Base-by-base conservation (phyloP, 179 eudicot species). In the Pouteria campechiana region DNA sequence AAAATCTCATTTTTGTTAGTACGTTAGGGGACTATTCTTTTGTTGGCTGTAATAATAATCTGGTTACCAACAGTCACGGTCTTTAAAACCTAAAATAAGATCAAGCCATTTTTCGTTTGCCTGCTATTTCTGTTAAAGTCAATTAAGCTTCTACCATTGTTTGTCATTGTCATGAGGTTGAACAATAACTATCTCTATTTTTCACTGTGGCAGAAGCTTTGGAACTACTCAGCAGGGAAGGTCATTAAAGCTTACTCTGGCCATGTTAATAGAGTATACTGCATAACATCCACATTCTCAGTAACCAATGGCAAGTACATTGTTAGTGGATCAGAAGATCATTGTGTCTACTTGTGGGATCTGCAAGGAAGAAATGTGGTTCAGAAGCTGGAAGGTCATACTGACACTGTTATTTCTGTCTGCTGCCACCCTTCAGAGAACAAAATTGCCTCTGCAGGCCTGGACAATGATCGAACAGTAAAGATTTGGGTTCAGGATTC, bases 251-350 rank as follows among this genome's bases (percentile, higher is more conserved):
- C 50, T 1, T 86, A 86, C 39, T 69, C 70, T 13, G 92, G 94
- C 8, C 98, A 82, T 56, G 43, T 19, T 39, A 90, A 90, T 66
- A 67, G 41, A 44, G 48, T 48, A 0, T 82, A 68, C 46, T 82
- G 96, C 61, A 52, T 86, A 55, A 74, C 73, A 27, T 63, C 98
- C 21, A 76, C 93, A 32, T 90, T 90, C 51, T 90, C 96, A 0
- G 92, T 86, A 29, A 76, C 94, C 0, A 70, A 63, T 46, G 96
- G 78, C 14, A 90, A 65, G 60, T 90, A 79, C 63, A 80, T 92
- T 46, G 93, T 92, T 22, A 78, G 94, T 45, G 99, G 99, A 32
- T 92, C 94, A 14, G 96, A 92, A 60, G 99, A 92, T 68, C 57
- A 64, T 11, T 69, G 89, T 50, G 68, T 87, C 6, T 92, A 79